These are phyloP conservation scores for Solanum bukasovii DNA, from an alignment of 257 asterid species.

Conservation along the genomic window DNA sequence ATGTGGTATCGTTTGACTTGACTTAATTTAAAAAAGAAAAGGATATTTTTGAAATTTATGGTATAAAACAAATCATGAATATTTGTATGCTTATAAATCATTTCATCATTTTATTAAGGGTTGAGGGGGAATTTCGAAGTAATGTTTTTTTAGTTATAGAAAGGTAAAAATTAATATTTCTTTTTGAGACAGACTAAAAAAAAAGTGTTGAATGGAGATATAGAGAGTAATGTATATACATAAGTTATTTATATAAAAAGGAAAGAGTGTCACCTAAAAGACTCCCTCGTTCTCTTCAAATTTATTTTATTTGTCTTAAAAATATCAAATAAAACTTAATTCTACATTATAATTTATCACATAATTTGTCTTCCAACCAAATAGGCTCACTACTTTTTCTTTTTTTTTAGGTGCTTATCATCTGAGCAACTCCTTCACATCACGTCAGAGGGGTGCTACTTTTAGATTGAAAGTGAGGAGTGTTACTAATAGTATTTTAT, in stretches of 20 bases:
- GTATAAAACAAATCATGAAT: not conserved
- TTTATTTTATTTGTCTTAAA: not conserved
- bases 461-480: no score
- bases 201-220: not conserved
- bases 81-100: not conserved
- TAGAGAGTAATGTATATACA: no score
- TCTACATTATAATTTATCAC: not conserved
- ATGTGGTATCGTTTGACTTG: not conserved
- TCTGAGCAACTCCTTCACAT: rapidly evolving
- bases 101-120: not conserved
- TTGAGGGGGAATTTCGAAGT: not conserved
- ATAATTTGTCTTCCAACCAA: not conserved
- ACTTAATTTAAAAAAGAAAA: not conserved
- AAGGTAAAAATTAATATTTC: not conserved
- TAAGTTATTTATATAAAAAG: not conserved
- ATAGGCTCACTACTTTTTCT: not conserved
- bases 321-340: not conserved
- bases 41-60: not conserved
- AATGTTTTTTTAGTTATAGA: not conserved
- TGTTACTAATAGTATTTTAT: not conserved
- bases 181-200: not conserved
- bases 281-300: not conserved
- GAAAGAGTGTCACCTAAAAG: not conserved
- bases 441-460: no score
- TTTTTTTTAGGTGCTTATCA: rapidly evolving